Evolutionary conservation across 495 filamentous ascomycete genomes (phyloP), one percentile per base, ranked within the genome.

Genomic region (Cenococcum geophilum): DNA sequence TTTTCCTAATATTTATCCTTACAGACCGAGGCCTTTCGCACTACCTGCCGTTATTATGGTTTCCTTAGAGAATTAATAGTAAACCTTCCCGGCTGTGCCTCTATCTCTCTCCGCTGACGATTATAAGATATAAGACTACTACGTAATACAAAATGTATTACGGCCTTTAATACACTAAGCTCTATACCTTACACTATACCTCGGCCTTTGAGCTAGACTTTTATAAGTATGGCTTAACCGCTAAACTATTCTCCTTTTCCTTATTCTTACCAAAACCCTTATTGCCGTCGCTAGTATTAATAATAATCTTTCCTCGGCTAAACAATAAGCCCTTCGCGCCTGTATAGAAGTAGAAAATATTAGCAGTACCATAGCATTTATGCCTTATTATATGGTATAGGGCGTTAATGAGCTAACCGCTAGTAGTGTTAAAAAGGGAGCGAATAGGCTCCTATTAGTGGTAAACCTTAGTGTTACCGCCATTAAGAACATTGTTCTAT

Each of bases 151-250:
- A 65, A 70, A 75, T 68, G 72, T 70, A 73, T 61, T 74, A 73
- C 74, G 73, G 73, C 72, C 75, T 75, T 64, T 72, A 60, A 71
- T 77, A 64, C 75, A 79, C 64, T 80, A 81, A 70, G 74, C 76
- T 65, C 76, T 76, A 64, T 74, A 79, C 60, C 82, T 95, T 68
- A 98, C 91, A 51, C 95, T 95, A 27, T 97, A 97, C 70, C 87
- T 98, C 35, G 93, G 92, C 57, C 81, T 95, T 65, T 84, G 86
- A 63, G 88, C 93, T 60, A 84, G 91, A 61, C 80, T 97, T 43
- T 98, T 95, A 27, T 95, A 98, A 78, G 77, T 90, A 70, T 96
- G 91, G 91, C 86, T 97, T 78, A 97, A 97, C 79, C 80, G 87
- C 75, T 98, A 93, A 93, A 97, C 93, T 43, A 79, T 98, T 59